Conservation (phyloP, 2,329 filamentous ascomycete genomes). For the Aspergillus pseudoterreus region DNA sequence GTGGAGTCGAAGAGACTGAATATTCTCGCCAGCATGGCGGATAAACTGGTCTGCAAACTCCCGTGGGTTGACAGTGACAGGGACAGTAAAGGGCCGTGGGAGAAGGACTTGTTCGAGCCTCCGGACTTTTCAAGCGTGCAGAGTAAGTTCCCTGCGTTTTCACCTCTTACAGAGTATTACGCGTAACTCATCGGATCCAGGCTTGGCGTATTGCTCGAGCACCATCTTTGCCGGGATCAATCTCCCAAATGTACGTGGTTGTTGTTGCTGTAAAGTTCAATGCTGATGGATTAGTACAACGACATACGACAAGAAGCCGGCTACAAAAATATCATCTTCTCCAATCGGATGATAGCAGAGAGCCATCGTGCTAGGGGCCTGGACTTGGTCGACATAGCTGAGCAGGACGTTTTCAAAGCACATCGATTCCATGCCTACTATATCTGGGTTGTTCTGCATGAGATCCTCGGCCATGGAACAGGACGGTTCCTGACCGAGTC, state of each 20-base stretch:
- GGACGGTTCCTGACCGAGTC: constrained; percentile 59
- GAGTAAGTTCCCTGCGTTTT: neutral
- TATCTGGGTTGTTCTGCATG: constrained; percentile 42
- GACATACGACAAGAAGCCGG: constrained; percentile 77
- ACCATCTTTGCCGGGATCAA: constrained; percentile 45
- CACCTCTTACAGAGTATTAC: no score
- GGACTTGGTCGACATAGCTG: constrained; percentile 9
- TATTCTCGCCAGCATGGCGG: constrained; percentile 6
- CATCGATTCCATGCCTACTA: constrained; percentile 16
- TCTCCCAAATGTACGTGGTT: constrained; percentile 46
- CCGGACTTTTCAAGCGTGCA: constrained; percentile 18
- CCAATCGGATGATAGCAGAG: constrained; percentile 45
- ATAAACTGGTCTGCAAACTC: constrained; percentile 14
- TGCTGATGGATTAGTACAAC: constrained; percentile 51
- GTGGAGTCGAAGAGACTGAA: constrained; percentile 18
- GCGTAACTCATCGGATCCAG: constrained; percentile 19
- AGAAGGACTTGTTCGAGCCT: constrained; percentile 20
- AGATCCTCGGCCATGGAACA: constrained; percentile 63
- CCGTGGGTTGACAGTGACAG: constrained; percentile 30
- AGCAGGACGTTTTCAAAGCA: constrained; percentile 7
- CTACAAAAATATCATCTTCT: constrained; percentile 78
- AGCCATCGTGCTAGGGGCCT: constrained; percentile 11
- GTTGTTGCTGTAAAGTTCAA: neutral
- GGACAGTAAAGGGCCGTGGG: constrained; percentile 34
- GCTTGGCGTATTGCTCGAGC: constrained; percentile 44